Percentiles rank a stretch among this genome's conserved stretches.
These are phyloP conservation scores for Yamagishiella unicocca DNA, from an alignment of 139 green algal species.

Conservation along the genomic window DNA sequence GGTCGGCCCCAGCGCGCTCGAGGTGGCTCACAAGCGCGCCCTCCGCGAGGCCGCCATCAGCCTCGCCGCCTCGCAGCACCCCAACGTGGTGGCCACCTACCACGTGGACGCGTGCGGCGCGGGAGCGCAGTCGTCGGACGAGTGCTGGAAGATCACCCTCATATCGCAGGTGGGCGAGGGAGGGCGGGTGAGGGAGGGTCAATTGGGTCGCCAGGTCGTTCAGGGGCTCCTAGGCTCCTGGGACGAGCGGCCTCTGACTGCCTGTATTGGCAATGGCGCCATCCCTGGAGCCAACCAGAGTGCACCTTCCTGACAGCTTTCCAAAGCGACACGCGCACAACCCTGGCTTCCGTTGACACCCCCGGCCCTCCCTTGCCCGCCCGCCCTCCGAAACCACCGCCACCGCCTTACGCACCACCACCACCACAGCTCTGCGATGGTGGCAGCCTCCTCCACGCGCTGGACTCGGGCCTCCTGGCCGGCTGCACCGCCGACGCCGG, in stretches of 20 bases:
- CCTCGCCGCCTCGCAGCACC: not conserved
- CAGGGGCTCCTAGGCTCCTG: no score
- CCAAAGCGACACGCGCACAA: no score
- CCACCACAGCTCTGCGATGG: conserved; percentile 19
- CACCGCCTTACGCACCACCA: no score
- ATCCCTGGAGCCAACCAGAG: no score
- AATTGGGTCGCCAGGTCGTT: no score
- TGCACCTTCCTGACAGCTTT: no score
- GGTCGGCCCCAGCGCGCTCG: not conserved
- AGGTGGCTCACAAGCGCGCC: not conserved
- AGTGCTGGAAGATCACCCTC: conserved; percentile 12
- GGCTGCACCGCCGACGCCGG: not conserved
- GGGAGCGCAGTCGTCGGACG: not conserved
- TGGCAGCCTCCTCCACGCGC: not conserved
- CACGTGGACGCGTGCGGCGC: not conserved
- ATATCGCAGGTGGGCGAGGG: not conserved
- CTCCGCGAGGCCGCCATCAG: not conserved
- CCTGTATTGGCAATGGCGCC: no score
- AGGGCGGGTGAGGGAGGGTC: no score
- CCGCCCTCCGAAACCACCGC: no score
- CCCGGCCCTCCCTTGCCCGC: no score
- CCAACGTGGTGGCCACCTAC: conserved; percentile 19
- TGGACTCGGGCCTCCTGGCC: conserved; percentile 9
- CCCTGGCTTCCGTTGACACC: no score
- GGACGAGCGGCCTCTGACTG: no score